Evolutionary conservation across 192 early-diverging fungal genomes (phyloP).

Genomic region (Piromyces sp.): DNA sequence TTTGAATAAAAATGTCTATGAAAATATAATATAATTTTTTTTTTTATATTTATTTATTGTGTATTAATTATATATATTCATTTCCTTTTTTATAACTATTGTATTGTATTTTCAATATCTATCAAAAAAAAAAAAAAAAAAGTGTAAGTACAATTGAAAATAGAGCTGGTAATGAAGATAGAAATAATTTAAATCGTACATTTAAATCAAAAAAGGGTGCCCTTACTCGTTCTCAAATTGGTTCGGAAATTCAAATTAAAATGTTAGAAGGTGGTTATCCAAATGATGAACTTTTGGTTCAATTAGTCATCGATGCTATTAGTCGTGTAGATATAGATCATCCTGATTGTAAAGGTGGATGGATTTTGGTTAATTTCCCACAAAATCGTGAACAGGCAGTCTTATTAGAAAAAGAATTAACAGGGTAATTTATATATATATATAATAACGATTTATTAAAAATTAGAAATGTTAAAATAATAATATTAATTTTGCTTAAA

Average conservation of each 20-base stretch:
- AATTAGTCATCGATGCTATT: conserved; percentile 30
- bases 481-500: too few species aligned
- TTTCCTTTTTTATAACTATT: too few species aligned
- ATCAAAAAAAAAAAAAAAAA: conserved; percentile 10
- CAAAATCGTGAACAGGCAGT: conserved; percentile 26
- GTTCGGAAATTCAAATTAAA: conserved; percentile 21
- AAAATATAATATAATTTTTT: conserved; percentile 5
- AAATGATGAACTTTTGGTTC: conserved; percentile 26
- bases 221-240: conserved; percentile 12
- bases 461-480: too few species aligned
- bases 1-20: too few species aligned
- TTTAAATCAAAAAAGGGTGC: not conserved
- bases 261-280: conserved; percentile 23
- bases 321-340: conserved; percentile 1
- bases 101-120: too few species aligned
- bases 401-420: conserved; percentile 33
- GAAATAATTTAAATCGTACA: not conserved
- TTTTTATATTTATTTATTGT: not conserved
- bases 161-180: conserved; percentile 1
- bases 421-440: conserved; percentile 15
- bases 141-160: not conserved
- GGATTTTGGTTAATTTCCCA: conserved; percentile 35
- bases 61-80: too few species aligned
- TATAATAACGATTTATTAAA: too few species aligned
- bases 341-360: conserved; percentile 12